Evolutionary conservation across 2,329 filamentous ascomycete species (phyloP).

Genomic region (Pyricularia grisea): DNA sequence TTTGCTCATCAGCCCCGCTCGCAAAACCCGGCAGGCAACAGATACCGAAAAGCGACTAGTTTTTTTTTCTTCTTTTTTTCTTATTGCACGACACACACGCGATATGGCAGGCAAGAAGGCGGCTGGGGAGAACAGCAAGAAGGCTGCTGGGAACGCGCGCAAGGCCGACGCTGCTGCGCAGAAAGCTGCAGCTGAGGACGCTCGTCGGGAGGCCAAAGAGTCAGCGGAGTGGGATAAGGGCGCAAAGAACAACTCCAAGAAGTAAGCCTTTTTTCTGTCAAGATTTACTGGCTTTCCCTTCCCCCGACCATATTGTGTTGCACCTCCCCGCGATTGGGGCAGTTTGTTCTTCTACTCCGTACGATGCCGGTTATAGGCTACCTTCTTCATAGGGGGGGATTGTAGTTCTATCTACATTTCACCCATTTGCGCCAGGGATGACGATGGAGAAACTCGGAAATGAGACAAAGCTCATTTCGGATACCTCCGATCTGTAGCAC

Average conservation of each 20-base stretch:
- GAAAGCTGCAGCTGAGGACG: constrained; percentile 65
- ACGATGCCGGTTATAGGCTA: not conserved
- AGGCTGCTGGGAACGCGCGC: constrained; percentile 78
- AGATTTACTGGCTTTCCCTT: not conserved
- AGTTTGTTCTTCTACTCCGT: no score
- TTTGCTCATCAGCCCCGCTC: not conserved
- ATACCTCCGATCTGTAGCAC: not conserved
- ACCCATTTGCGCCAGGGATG: not conserved
- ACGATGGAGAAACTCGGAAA: not conserved
- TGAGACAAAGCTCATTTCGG: not conserved
- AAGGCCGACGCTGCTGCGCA: constrained; percentile 81
- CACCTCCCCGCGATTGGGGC: not conserved
- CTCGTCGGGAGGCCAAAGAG: constrained; percentile 58
- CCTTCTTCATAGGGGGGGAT: not conserved
- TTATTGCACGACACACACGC: not conserved
- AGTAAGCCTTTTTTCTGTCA: constrained; percentile 44
- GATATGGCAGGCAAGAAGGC: constrained; percentile 65
- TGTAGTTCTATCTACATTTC: not conserved
- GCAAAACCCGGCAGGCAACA: not conserved
- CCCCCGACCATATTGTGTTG: not conserved
- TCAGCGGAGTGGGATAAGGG: constrained; percentile 77
- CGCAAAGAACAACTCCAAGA: constrained; percentile 75
- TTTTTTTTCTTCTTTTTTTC: no score
- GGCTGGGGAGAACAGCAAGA: constrained; percentile 80
- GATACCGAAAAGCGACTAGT: not conserved